Percentiles rank a stretch among this genome's conserved stretches.
Conservation (phyloP, 208 protist genomes). For the Acanthamoeba sp. region DNA sequence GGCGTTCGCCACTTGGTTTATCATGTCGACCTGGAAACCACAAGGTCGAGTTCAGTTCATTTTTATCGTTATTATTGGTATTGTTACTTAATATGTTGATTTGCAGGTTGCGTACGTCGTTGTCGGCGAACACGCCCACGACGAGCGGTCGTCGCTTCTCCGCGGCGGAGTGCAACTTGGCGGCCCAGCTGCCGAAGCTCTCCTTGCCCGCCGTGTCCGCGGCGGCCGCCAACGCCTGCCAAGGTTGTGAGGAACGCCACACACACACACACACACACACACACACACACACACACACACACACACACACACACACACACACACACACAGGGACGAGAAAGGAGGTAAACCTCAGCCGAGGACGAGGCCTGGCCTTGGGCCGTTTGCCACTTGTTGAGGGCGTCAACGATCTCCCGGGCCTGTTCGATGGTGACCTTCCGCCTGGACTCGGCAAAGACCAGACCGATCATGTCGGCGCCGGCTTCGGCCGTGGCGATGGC, state of each 20-base stretch:
- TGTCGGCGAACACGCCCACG: slow-evolving; percentile 84
- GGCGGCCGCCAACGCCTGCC: background rate
- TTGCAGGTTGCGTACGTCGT: background rate
- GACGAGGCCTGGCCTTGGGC: background rate
- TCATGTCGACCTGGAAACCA: background rate
- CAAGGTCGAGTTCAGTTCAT: no score
- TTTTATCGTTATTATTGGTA: no score
- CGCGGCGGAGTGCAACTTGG: background rate
- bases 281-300: no score
- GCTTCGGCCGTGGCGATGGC: slow-evolving; percentile 73
- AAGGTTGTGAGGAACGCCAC: background rate
- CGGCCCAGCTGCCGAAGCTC: background rate
- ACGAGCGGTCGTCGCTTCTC: slow-evolving; percentile 76
- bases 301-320: no score
- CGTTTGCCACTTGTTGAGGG: slow-evolving; percentile 46
- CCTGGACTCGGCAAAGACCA: slow-evolving; percentile 85
- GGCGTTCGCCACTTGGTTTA: slow-evolving; percentile 49
- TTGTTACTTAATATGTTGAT: no score
- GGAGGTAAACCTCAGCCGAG: background rate
- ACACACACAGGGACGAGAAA: background rate
- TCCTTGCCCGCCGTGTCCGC: background rate
- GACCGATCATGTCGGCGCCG: slow-evolving; percentile 86
- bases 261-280: no score
- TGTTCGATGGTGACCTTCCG: slow-evolving; percentile 78
- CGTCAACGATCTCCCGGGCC: slow-evolving; percentile 66